These are phyloP conservation scores for Picochlorum sp. DNA, from an alignment of 139 green algal genomes.

Conservation along the genomic window DNA sequence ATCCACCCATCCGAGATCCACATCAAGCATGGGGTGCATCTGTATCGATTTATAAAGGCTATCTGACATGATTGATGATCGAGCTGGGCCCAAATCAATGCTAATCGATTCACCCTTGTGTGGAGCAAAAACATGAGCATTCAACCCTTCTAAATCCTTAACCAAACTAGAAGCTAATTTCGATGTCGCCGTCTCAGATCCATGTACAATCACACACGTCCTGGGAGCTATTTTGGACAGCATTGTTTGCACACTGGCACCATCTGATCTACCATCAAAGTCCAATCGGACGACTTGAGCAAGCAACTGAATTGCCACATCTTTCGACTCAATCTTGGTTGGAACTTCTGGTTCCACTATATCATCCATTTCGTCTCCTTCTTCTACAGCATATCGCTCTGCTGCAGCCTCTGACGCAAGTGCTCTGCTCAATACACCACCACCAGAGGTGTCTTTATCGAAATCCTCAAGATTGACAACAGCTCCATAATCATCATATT, in stretches of 20 bases:
- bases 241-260: constrained; percentile 45
- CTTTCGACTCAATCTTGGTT: constrained; percentile 52
- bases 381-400: constrained; percentile 13
- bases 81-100: constrained; percentile 15
- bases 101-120: constrained; percentile 24
- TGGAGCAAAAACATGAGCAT: constrained; percentile 24
- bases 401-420: not conserved
- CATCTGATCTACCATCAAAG: constrained; percentile 55
- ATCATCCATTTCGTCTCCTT: not conserved
- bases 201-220: constrained; percentile 44
- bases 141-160: constrained; percentile 32
- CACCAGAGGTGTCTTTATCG: constrained; percentile 25
- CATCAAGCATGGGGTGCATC: constrained; percentile 33
- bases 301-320: constrained; percentile 31
- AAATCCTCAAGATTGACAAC: constrained; percentile 44
- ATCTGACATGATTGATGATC: constrained; percentile 31
- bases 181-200: constrained; percentile 16
- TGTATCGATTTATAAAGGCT: constrained; percentile 24
- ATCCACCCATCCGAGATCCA: constrained; percentile 48
- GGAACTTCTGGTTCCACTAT: constrained; percentile 21
- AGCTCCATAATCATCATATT: constrained; percentile 67
- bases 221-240: constrained; percentile 51
- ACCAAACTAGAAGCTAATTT: constrained; percentile 27
- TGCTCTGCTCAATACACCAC: constrained; percentile 2
- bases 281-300: constrained; percentile 48